Evolutionary conservation across 257 asterid species (phyloP).

Genomic region (Verbascum thapsus): DNA sequence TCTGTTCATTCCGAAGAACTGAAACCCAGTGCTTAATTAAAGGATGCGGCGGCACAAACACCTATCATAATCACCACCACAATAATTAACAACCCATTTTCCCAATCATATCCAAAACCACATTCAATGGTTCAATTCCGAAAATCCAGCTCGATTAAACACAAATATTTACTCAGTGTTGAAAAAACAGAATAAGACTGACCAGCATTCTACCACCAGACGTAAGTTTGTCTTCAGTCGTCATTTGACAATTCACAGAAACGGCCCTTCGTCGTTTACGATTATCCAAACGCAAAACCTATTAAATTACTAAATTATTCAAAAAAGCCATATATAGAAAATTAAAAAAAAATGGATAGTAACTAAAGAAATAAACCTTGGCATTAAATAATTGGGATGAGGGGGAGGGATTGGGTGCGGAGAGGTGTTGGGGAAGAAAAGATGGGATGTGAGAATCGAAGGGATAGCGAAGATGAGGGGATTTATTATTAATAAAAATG

Average conservation of each 20-base stretch:
- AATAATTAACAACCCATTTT: not conserved
- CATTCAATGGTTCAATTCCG: no score
- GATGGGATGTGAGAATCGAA: constrained; percentile 31
- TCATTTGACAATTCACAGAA: constrained; percentile 46
- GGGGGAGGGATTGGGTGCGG: constrained; percentile 45
- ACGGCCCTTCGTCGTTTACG: constrained; percentile 45
- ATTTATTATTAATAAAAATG: constrained; percentile 18
- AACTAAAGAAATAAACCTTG: constrained; percentile 35
- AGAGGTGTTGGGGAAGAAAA: constrained; percentile 39
- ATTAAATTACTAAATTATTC: constrained; percentile 6
- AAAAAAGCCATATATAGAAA: no score
- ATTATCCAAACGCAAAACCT: constrained; percentile 37
- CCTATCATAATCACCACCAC: constrained; percentile 42
- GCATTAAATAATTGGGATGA: constrained; percentile 19
- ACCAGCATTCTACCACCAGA: constrained; percentile 88
- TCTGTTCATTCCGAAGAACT: constrained; percentile 87
- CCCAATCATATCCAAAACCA: not conserved
- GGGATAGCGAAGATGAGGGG: constrained; percentile 31
- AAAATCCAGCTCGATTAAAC: no score
- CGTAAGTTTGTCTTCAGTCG: constrained; percentile 48
- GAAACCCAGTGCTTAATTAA: constrained; percentile 97
- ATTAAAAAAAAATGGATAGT: not conserved
- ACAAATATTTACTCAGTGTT: constrained; percentile 12
- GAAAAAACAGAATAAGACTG: constrained; percentile 23
- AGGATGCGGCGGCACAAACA: constrained; percentile 96